A percentile compares a stretch with the other conserved stretches of the same genome.
These are phyloP conservation scores for Russula virescens DNA, from an alignment of 768 basidiomycete species.

Conservation along the genomic window DNA sequence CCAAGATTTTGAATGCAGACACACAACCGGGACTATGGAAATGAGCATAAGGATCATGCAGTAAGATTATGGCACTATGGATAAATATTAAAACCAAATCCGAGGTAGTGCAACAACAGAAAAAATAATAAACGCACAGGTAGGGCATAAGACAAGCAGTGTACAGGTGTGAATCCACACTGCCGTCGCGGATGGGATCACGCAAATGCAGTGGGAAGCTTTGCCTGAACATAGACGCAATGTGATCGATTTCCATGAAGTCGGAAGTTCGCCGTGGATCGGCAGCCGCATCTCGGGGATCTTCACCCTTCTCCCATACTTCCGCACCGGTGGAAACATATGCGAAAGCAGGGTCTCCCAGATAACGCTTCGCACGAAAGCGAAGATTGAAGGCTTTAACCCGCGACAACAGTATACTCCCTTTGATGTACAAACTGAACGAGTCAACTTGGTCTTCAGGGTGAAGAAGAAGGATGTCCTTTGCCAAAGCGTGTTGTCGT, in stretches of 20 bases:
- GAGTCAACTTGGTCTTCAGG: constrained; percentile 61
- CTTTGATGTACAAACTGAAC: constrained; percentile 67
- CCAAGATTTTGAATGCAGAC: constrained; percentile 63
- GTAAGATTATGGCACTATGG: constrained; percentile 55
- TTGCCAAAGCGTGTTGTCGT: constrained; percentile 63
- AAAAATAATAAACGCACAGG: constrained; percentile 30
- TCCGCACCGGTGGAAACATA: constrained; percentile 26
- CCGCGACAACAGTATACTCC: constrained; percentile 53
- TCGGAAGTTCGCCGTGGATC: constrained; percentile 31
- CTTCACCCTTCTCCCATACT: constrained; percentile 17
- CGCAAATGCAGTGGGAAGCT: constrained; percentile 31
- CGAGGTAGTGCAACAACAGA: constrained; percentile 27
- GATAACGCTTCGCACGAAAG: constrained; percentile 54
- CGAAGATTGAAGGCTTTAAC: constrained; percentile 64
- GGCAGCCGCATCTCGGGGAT: neutral
- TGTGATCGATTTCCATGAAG: constrained; percentile 30
- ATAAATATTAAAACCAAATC: neutral
- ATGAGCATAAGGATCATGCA: constrained; percentile 74
- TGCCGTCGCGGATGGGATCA: constrained; percentile 32
- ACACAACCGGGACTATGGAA: constrained; percentile 52
- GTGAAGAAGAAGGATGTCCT: constrained; percentile 55
- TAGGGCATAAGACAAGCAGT: constrained; percentile 27
- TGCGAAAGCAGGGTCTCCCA: constrained; percentile 48
- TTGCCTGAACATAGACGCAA: constrained; percentile 27
- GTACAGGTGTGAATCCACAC: constrained; percentile 37